Percentiles rank a stretch among this genome's conserved stretches.
These are phyloP conservation scores for Fusarium citri DNA, from an alignment of 2,329 filamentous ascomycete genomes.

Conservation along the genomic window DNA sequence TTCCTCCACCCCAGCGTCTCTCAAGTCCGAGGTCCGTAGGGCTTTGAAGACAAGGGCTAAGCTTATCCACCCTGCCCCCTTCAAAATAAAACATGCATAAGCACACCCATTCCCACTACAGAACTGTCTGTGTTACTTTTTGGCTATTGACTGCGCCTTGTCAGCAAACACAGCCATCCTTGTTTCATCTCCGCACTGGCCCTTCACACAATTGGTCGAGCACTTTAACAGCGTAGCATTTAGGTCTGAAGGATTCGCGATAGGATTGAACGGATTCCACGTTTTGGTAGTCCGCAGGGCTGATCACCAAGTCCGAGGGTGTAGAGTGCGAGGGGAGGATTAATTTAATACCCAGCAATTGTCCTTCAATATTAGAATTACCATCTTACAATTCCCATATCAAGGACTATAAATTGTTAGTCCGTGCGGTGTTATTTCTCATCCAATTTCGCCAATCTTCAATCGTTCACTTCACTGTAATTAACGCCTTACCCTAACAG, in stretches of 20 bases:
- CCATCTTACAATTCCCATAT: neutral
- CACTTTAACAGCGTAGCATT: neutral
- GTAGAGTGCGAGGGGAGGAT: neutral
- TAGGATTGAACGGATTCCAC: neutral
- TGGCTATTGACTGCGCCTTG: slow-evolving; percentile 3
- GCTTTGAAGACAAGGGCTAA: neutral
- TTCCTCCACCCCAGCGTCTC: neutral
- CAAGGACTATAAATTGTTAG: neutral
- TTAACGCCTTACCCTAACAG: neutral
- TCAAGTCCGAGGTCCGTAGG: slow-evolving; percentile 25
- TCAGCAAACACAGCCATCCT: slow-evolving; percentile 5
- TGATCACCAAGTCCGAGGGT: slow-evolving; percentile 17
- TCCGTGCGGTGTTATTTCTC: neutral
- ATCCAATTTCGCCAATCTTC: neutral
- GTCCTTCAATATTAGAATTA: neutral
- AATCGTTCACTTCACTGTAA: neutral
- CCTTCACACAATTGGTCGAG: neutral
- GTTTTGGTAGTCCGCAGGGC: slow-evolving; percentile 8
- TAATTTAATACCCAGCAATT: neutral
- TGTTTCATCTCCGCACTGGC: neutral
- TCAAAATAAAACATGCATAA: neutral
- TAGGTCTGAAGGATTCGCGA: neutral
- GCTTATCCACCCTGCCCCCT: neutral
- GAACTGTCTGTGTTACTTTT: neutral
- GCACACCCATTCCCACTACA: neutral